Evolutionary conservation across 345 rosid species (phyloP).

Genomic region (Brassica cretica): DNA sequence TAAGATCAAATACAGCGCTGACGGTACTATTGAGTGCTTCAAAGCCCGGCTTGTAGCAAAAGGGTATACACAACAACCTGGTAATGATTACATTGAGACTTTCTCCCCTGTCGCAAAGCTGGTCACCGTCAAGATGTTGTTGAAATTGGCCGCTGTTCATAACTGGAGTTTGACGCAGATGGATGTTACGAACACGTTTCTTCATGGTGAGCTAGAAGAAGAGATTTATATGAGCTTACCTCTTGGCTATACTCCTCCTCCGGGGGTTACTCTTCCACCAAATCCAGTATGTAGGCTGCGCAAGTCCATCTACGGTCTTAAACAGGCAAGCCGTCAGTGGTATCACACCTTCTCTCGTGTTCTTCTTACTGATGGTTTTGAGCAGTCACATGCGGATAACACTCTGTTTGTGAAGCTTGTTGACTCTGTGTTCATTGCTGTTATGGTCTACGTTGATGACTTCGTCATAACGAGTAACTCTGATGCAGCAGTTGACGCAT

Average conservation of each 20-base stretch:
- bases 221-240: not conserved
- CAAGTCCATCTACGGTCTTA: too few species aligned
- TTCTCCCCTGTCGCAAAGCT: not conserved
- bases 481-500: too few species aligned
- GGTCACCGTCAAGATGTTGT: not conserved
- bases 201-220: not conserved
- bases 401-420: too few species aligned
- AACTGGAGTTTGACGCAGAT: not conserved
- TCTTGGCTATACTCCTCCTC: not conserved
- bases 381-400: too few species aligned
- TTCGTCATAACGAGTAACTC: too few species aligned
- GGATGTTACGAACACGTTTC: not conserved
- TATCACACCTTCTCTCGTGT: too few species aligned
- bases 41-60: not conserved
- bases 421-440: too few species aligned
- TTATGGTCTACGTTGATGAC: too few species aligned
- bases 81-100: not conserved
- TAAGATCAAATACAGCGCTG: not conserved
- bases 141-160: not conserved
- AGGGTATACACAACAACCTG: not conserved
- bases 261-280: too few species aligned
- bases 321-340: too few species aligned
- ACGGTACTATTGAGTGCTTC: not conserved
- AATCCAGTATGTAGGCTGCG: too few species aligned
- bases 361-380: too few species aligned